phyloP scores from a whole-genome alignment of 1,284 basidiomycete genomes.

The Coriolopsis trogii region DNA sequence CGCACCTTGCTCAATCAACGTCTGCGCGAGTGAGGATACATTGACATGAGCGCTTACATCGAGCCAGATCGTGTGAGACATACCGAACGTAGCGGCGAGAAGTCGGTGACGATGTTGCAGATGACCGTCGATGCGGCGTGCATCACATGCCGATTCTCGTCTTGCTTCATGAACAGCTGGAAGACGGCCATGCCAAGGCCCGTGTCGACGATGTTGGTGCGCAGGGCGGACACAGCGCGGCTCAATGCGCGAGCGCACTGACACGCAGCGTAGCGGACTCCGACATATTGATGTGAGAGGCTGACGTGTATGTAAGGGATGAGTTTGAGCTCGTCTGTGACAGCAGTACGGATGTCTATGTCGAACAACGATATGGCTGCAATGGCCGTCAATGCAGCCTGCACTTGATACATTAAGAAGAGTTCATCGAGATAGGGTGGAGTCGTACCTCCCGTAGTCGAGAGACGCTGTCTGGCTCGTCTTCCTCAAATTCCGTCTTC shows the following conservation, averaged over 20 bases:
- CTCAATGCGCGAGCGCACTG: slow-evolving; percentile 84
- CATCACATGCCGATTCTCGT: slow-evolving; percentile 73
- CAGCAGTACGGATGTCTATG: slow-evolving; percentile 67
- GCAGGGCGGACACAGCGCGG: slow-evolving; percentile 74
- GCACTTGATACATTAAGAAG: background rate
- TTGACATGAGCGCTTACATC: background rate
- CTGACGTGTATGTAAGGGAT: slow-evolving; percentile 58
- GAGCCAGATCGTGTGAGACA: slow-evolving; percentile 29
- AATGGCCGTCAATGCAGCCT: slow-evolving; percentile 73
- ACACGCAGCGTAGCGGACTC: slow-evolving; percentile 83
- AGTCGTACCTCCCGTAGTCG: slow-evolving; percentile 63
- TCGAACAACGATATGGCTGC: slow-evolving; percentile 72
- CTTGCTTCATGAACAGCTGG: slow-evolving; percentile 51
- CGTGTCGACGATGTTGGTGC: slow-evolving; percentile 83
- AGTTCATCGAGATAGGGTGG: background rate
- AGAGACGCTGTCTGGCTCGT: slow-evolving; percentile 63
- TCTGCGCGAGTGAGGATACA: slow-evolving; percentile 38
- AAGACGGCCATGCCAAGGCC: slow-evolving; percentile 77
- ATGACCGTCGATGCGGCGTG: slow-evolving; percentile 75
- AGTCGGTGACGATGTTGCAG: slow-evolving; percentile 86
- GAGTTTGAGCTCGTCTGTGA: slow-evolving; percentile 59
- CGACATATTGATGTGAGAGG: slow-evolving; percentile 64
- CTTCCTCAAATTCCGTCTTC: slow-evolving; percentile 52
- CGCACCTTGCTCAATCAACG: slow-evolving; percentile 64
- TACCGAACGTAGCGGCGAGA: slow-evolving; percentile 78